Conservation (phyloP, 2,329 filamentous ascomycete species). For the Zymoseptoria brevis region DNA sequence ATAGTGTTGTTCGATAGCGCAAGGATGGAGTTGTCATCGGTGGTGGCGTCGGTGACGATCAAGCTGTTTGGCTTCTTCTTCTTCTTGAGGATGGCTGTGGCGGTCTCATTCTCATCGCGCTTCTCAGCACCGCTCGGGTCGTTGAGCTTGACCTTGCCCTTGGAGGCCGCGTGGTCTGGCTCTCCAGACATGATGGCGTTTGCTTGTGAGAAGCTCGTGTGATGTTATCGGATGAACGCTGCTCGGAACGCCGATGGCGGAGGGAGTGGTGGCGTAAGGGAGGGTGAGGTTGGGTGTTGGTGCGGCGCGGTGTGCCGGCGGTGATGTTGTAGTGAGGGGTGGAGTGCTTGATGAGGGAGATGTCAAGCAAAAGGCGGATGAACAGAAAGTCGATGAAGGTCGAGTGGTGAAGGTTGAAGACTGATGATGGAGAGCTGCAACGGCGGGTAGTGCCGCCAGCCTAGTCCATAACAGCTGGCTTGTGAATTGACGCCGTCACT, state of each 20-base stretch:
- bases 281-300: conserved; percentile 1
- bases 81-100: conserved; percentile 97
- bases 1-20: conserved; percentile 97
- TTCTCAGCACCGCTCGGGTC: conserved; percentile 30
- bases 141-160: conserved; percentile 42
- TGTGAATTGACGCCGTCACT: neutral
- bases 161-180: conserved; percentile 36
- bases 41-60: conserved; percentile 96
- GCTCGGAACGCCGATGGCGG: conserved; percentile 3
- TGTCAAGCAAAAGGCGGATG: neutral
- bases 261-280: conserved; percentile 1
- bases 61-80: conserved; percentile 99
- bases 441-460: neutral
- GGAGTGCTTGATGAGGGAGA: neutral
- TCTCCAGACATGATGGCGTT: conserved; percentile 41
- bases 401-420: neutral
- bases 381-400: neutral
- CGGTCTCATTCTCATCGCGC: conserved; percentile 71
- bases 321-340: neutral
- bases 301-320: neutral
- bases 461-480: neutral
- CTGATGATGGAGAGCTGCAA: neutral
- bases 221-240: conserved; percentile 9
- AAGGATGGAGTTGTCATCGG: conserved; percentile 99
- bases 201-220: conserved; percentile 4